phyloP scores from a whole-genome alignment of 208 protist species.

The Leishmania major region DNA sequence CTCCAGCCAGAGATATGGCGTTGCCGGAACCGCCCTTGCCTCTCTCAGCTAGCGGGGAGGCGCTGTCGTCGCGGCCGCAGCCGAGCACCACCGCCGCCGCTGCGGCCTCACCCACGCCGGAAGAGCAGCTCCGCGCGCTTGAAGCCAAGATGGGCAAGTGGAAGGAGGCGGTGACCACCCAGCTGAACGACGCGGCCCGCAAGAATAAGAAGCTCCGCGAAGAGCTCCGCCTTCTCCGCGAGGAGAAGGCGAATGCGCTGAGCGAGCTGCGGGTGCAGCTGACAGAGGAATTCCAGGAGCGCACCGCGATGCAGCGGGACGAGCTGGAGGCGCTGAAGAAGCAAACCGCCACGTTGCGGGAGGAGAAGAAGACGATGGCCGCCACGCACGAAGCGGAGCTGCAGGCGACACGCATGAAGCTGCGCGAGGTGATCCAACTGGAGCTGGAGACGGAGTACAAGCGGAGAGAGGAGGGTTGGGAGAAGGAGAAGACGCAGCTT shows the following conservation, averaged over 20 bases:
- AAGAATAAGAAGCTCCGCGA: slow-evolving; percentile 82
- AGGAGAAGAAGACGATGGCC: slow-evolving; percentile 48
- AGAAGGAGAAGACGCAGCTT: slow-evolving; percentile 35
- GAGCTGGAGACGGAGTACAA: slow-evolving; percentile 27
- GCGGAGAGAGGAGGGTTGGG: slow-evolving; percentile 30
- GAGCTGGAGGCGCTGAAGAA: slow-evolving; percentile 42
- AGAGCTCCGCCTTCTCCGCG: slow-evolving; percentile 39
- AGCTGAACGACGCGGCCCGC: slow-evolving; percentile 60
- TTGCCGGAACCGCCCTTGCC: background rate
- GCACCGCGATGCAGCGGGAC: slow-evolving; percentile 59
- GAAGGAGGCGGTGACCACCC: slow-evolving; percentile 62
- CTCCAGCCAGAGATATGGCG: background rate
- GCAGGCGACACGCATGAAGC: slow-evolving; percentile 14
- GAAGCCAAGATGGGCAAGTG: slow-evolving; percentile 54
- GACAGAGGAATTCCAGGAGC: slow-evolving; percentile 73
- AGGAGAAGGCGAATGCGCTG: slow-evolving; percentile 39
- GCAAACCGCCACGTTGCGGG: slow-evolving; percentile 35
- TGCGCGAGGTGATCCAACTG: slow-evolving; percentile 30
- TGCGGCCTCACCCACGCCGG: slow-evolving; percentile 11
- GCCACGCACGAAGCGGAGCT: slow-evolving; percentile 53
- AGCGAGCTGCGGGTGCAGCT: slow-evolving; percentile 55
- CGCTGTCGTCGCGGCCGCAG: background rate
- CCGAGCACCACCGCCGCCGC: background rate
- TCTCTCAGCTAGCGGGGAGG: background rate
- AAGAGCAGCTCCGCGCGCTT: slow-evolving; percentile 49